Conservation (phyloP, 2,329 filamentous ascomycete genomes). For the Fusarium sp. region DNA sequence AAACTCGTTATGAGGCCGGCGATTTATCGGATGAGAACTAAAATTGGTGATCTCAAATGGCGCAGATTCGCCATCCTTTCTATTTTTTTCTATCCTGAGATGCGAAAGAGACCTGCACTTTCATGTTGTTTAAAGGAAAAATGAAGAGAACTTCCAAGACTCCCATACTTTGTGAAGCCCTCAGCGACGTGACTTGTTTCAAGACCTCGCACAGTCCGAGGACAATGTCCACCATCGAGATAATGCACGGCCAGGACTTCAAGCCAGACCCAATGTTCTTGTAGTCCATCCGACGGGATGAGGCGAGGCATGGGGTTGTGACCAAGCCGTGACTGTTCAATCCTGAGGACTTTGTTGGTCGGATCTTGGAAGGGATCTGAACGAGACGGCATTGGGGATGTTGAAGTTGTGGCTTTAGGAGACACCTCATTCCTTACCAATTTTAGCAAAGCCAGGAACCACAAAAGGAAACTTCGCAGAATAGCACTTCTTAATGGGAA, state of each 20-base stretch:
- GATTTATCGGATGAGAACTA: too few species aligned
- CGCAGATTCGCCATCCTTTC: too few species aligned
- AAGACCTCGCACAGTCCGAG: background rate
- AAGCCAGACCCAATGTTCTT: background rate
- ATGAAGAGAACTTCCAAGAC: too few species aligned
- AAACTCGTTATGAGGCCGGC: accelerated
- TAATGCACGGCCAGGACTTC: background rate
- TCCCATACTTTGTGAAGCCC: too few species aligned
- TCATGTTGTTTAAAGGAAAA: accelerated
- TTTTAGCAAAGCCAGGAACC: accelerated
- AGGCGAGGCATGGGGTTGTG: background rate
- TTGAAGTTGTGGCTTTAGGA: background rate
- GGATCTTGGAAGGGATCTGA: background rate
- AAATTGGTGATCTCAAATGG: too few species aligned
- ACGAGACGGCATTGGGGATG: background rate
- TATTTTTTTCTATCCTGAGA: accelerated
- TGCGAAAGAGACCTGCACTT: too few species aligned
- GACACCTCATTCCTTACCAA: accelerated
- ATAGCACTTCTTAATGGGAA: background rate
- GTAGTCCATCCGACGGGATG: background rate
- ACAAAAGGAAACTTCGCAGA: accelerated
- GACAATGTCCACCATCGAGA: too few species aligned
- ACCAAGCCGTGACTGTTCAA: background rate
- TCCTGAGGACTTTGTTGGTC: background rate
- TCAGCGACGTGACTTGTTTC: background rate